Evolutionary conservation across 2,329 filamentous ascomycete species (phyloP).

Genomic region (Zasmidium citrigriseum): DNA sequence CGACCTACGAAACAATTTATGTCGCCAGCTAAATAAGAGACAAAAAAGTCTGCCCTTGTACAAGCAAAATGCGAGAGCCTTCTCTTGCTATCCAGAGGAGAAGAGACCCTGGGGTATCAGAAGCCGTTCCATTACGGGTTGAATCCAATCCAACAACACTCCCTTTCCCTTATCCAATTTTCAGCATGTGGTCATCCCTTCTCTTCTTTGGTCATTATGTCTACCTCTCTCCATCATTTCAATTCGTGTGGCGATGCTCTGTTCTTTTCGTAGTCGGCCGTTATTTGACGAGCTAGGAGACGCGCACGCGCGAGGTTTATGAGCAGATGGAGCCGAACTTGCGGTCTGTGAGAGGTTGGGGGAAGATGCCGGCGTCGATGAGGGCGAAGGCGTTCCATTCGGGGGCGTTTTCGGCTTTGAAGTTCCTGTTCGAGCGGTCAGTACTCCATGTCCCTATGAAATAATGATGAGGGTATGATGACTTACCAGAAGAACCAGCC

Average conservation of each 20-base stretch:
- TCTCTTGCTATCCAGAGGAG: neutral
- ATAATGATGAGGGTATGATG: neutral
- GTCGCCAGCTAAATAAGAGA: neutral
- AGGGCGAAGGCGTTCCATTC: constrained; percentile 57
- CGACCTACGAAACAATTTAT: neutral
- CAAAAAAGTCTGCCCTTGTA: neutral
- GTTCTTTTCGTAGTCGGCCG: too few relatives aligned
- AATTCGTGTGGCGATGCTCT: too few relatives aligned
- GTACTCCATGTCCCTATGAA: neutral
- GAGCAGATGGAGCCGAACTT: constrained; percentile 33
- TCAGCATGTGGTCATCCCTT: neutral
- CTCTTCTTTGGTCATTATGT: neutral
- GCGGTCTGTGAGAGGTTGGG: constrained; percentile 41
- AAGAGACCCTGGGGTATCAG: neutral
- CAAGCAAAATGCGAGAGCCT: neutral
- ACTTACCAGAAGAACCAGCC: constrained; percentile 57
- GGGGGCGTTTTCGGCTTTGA: constrained; percentile 54
- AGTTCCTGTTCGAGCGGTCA: constrained; percentile 42
- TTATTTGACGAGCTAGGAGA: too few relatives aligned
- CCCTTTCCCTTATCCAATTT: neutral
- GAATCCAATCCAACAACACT: neutral
- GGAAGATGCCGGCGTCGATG: constrained; percentile 54
- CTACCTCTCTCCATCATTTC: too few relatives aligned
- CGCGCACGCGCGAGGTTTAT: constrained; percentile 16
- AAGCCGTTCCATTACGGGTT: neutral